Percentiles rank a stretch among this genome's conserved stretches.
Evolutionary conservation across 2,329 filamentous ascomycete species (phyloP).

Genomic region (Lecanoromycetidae sp.): DNA sequence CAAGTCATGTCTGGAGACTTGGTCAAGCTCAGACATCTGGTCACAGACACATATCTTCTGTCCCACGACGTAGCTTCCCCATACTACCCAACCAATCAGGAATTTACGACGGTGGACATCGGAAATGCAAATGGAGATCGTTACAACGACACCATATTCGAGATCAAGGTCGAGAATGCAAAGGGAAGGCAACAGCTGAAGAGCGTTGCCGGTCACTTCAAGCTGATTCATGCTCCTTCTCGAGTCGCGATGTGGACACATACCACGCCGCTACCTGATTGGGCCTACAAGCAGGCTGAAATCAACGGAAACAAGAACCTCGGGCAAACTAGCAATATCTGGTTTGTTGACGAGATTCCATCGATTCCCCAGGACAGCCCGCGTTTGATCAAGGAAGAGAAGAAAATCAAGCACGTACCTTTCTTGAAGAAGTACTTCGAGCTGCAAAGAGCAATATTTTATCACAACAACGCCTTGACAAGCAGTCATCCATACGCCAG

Average conservation of each 20-base stretch:
- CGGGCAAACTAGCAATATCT: constrained; percentile 78
- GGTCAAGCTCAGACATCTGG: constrained; percentile 73
- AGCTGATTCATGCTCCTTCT: constrained; percentile 84
- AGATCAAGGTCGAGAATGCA: constrained; percentile 77
- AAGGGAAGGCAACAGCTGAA: constrained; percentile 76
- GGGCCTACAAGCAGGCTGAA: constrained; percentile 93
- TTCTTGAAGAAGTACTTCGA: constrained; percentile 95
- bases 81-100: constrained; percentile 93
- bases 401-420: constrained; percentile 68
- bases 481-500: constrained; percentile 94
- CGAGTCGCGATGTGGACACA: constrained; percentile 99
- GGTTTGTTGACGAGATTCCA: constrained; percentile 86
- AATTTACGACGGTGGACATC: constrained; percentile 72
- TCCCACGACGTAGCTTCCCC: constrained; percentile 96
- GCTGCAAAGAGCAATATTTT: constrained; percentile 96
- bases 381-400: constrained; percentile 63
- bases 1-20: constrained; percentile 72
- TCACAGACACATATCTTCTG: constrained; percentile 73
- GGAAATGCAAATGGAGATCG: constrained; percentile 63
- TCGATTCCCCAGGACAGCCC: constrained; percentile 59
- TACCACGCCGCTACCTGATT: constrained; percentile 85
- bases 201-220: constrained; percentile 85
- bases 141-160: constrained; percentile 82
- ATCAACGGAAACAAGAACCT: constrained; percentile 99
- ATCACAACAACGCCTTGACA: constrained; percentile 96